Percentiles rank a stretch among this genome's conserved stretches.
Conservation (phyloP, 2,329 filamentous ascomycete species). For the Cordyceps cateniannulata region DNA sequence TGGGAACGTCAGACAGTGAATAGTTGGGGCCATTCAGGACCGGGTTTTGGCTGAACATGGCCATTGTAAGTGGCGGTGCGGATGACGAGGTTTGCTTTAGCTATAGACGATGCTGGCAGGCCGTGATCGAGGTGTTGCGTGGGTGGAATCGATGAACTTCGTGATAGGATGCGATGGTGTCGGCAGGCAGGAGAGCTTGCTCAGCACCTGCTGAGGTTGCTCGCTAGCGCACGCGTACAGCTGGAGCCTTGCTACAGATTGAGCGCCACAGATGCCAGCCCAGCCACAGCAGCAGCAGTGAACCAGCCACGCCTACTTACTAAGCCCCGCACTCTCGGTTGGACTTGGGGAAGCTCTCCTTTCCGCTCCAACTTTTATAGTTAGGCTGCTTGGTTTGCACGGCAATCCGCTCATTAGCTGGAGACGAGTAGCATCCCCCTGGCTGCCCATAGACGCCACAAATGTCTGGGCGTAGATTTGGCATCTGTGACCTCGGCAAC, state of each 20-base stretch:
- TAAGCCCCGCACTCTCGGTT: constrained; percentile 9
- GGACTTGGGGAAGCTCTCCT: constrained; percentile 7
- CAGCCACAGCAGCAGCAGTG: background rate
- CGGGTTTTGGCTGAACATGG: constrained; percentile 66
- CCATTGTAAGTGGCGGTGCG: constrained; percentile 38
- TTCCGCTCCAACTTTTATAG: background rate
- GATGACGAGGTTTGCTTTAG: background rate
- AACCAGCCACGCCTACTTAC: constrained; percentile 2
- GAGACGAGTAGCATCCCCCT: constrained; percentile 4
- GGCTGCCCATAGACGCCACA: constrained; percentile 2
- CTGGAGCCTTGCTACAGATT: constrained; percentile 12
- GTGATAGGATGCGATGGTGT: background rate
- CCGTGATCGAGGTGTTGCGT: constrained; percentile 3
- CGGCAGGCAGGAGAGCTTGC: constrained; percentile 8
- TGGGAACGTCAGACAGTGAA: constrained; percentile 57
- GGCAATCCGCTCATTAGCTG: background rate
- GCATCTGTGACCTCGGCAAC: constrained; percentile 12
- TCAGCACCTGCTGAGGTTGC: constrained; percentile 1
- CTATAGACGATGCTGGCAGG: background rate
- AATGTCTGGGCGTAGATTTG: background rate
- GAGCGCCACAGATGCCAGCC: background rate
- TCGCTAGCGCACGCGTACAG: constrained; percentile 13
- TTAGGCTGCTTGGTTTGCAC: background rate
- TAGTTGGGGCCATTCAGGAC: constrained; percentile 64
- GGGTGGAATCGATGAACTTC: constrained; percentile 7